These are phyloP conservation scores for Aspergillus fructus DNA, from an alignment of 2,329 filamentous ascomycete species.

Conservation along the genomic window DNA sequence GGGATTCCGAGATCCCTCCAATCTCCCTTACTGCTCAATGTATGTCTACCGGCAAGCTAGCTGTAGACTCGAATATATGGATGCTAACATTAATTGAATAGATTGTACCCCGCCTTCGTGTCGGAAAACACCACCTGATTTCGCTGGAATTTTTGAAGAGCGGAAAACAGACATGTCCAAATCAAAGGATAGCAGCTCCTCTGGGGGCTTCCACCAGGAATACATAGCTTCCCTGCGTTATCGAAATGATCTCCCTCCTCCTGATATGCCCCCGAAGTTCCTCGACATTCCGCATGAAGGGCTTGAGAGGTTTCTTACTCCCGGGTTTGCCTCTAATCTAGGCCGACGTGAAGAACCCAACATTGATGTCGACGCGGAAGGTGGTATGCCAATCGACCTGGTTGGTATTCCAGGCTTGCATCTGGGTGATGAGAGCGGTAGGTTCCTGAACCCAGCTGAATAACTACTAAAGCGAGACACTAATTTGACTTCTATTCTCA, in stretches of 20 bases:
- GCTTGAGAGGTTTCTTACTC: slow-evolving; percentile 83
- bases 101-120: slow-evolving; percentile 11
- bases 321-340: slow-evolving; percentile 84
- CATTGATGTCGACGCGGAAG: slow-evolving; percentile 94
- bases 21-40: slow-evolving; percentile 14
- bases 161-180: slow-evolving; percentile 35
- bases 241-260: slow-evolving; percentile 91
- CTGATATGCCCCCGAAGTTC: slow-evolving; percentile 91
- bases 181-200: slow-evolving; percentile 38
- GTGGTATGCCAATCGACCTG: slow-evolving; percentile 95
- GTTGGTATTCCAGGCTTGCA: slow-evolving; percentile 94
- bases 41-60: slow-evolving; percentile 8
- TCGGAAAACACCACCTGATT: background rate
- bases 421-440: slow-evolving; percentile 91
- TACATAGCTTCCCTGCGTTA: slow-evolving; percentile 96
- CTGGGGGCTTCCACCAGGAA: slow-evolving; percentile 72
- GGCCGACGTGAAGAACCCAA: slow-evolving; percentile 91
- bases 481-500: slow-evolving; percentile 39
- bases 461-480: slow-evolving; percentile 10
- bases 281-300: slow-evolving; percentile 96
- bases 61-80: slow-evolving; percentile 2
- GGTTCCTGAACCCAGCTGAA: slow-evolving; percentile 20
- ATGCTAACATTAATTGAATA: slow-evolving; percentile 11
- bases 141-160: background rate
- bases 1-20: slow-evolving; percentile 13